These are phyloP conservation scores for Hanseniaspora meyeri DNA, from an alignment of 805 yeast genomes.

Conservation along the genomic window DNA sequence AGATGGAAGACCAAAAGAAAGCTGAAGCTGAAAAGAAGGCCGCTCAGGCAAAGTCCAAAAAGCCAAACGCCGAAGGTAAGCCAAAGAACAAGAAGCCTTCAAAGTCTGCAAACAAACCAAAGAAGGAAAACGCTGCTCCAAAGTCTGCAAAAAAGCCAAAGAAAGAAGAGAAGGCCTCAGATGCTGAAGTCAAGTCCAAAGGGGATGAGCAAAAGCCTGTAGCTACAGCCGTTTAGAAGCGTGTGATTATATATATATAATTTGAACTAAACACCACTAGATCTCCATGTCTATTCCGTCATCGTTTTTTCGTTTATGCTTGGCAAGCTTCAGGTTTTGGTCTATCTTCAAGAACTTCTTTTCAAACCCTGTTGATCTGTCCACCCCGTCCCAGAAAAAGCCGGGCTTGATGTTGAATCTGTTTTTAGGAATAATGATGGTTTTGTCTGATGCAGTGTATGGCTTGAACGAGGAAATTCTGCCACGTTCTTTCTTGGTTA, in stretches of 20 bases:
- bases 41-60: background rate
- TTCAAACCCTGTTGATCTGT: conserved; percentile 82
- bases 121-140: background rate
- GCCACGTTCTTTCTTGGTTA: conserved; percentile 20
- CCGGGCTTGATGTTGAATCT: conserved; percentile 73
- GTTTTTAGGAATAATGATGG: conserved; percentile 41
- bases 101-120: background rate
- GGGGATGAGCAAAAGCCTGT: background rate
- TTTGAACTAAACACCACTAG: background rate
- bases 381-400: conserved; percentile 81
- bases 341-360: conserved; percentile 40
- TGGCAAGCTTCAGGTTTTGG: conserved; percentile 27
- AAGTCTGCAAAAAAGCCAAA: background rate
- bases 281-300: conserved; percentile 20
- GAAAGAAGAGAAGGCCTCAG: background rate
- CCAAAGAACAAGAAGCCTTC: background rate
- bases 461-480: conserved; percentile 31
- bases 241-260: conserved; percentile 12
- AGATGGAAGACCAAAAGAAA: background rate
- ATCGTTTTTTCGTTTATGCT: conserved; percentile 30
- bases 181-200: background rate
- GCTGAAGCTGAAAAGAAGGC: background rate
- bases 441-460: conserved; percentile 27
- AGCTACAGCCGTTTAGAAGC: background rate
- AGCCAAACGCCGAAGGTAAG: no score